Base-by-base conservation (phyloP, 2,329 filamentous ascomycete genomes). In the Aspergillus pseudonomiae region DNA sequence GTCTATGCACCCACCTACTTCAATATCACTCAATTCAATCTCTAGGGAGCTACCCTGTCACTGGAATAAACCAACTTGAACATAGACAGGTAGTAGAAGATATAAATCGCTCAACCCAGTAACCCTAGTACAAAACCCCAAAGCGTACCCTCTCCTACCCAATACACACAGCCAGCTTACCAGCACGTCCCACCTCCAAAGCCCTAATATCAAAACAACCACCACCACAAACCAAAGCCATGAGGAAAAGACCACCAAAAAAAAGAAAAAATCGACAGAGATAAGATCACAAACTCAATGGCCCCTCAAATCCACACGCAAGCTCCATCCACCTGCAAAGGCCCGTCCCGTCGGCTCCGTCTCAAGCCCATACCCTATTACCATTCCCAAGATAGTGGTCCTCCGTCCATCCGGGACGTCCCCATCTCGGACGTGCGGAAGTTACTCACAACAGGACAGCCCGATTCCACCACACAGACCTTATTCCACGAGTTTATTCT, bases 371-470 rank as follows among this genome's bases (percentile, higher is more conserved):
- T 34, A 14, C 32, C 30, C 32, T 14, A 6, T 21, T 54, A 4
- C 10, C 24, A 26, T 19, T n/a, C n/a, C 21, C 10, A 36, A 28
- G 48, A 28, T 21, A 14, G 30, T 54, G 9, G 12, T 39, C 11
- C 30, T 62, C 63, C 63, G 62, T 60, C 55, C 57, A 59, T 48
- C 64, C 59, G 58, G 46, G 45, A 39, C 57, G 26, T 32, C 52
- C 62, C 46, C 52, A 55, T 53, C 63, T 69, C 68, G 67, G 67
- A 64, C 67, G 66, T 67, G 65, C 67, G 68, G 67, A 70, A 69
- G 67, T 54, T 52, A 36, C 48, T 50, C 53, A 48, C 39, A n/a
- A 52, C 58, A 43, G 46, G 53, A n/a, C 54, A 45, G 2, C 24
- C 26, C 45, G 30, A 39, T 45, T 28, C 50, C 54, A 16, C 59